A percentile compares a stretch with the other conserved stretches of the same genome.
phyloP scores from a whole-genome alignment of 2,329 filamentous ascomycete species.

The Verticillium isaacii region DNA sequence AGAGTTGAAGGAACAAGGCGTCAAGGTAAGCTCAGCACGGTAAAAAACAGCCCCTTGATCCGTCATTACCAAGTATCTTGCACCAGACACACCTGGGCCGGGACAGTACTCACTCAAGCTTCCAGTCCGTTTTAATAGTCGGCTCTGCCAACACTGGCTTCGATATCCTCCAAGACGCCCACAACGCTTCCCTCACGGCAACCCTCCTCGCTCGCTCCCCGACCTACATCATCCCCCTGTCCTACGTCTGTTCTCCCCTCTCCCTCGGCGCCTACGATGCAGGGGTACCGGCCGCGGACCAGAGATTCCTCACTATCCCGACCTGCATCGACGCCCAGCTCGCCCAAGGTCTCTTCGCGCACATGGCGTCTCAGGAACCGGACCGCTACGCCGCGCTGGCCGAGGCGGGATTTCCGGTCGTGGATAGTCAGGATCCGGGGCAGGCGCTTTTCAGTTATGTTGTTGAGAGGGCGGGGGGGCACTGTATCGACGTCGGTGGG shows the following conservation, averaged over 20 bases:
- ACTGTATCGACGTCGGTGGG: constrained; percentile 26
- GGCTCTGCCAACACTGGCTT: constrained; percentile 38
- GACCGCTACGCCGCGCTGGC: constrained; percentile 26
- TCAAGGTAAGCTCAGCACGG: constrained; percentile 4
- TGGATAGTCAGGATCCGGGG: constrained; percentile 20
- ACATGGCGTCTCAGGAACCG: constrained; percentile 22
- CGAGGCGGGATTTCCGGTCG: constrained; percentile 28
- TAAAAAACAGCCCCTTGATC: no score
- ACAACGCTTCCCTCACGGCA: constrained; percentile 20
- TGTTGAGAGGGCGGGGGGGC: constrained; percentile 22
- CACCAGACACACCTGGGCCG: no score
- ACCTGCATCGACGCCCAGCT: constrained; percentile 17
- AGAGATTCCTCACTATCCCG: constrained; percentile 9
- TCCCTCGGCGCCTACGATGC: constrained; percentile 24
- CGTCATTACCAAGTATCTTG: no score
- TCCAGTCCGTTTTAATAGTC: constrained; percentile 23
- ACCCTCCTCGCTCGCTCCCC: constrained; percentile 30
- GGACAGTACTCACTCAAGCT: neutral
- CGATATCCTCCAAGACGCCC: constrained; percentile 30
- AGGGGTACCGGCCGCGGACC: constrained; percentile 15
- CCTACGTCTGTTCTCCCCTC: constrained; percentile 19
- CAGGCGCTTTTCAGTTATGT: constrained; percentile 14
- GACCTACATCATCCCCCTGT: constrained; percentile 27
- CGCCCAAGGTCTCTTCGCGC: constrained; percentile 13
- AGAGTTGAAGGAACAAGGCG: constrained; percentile 13